Conservation (phyloP, 345 rosid species). For the Adansonia digitata region DNA sequence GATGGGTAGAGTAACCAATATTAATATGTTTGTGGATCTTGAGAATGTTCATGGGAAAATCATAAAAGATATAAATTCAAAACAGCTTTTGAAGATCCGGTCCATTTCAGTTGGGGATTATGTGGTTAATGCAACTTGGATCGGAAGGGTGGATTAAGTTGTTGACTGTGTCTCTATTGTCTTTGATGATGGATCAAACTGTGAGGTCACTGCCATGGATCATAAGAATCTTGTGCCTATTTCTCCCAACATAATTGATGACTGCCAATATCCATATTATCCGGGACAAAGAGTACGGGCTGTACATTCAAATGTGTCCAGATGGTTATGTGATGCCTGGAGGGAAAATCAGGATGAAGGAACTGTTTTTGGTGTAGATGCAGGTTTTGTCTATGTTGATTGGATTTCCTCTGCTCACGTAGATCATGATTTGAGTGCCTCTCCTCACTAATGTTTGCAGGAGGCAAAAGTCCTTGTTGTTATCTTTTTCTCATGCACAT, state of each 20-base stretch:
- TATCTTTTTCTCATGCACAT: conserved; percentile 59
- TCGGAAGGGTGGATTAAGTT: conserved; percentile 65
- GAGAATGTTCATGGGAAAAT: conserved; percentile 56
- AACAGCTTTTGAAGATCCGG: conserved; percentile 48
- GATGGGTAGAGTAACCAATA: conserved; percentile 62
- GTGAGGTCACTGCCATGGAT: conserved; percentile 53
- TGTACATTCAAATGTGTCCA: conserved; percentile 37
- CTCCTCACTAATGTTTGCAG: conserved; percentile 51
- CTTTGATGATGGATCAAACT: conserved; percentile 70
- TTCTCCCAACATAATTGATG: conserved; percentile 58
- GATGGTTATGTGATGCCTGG: conserved; percentile 82
- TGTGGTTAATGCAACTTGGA: conserved; percentile 71
- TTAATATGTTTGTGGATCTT: conserved; percentile 55
- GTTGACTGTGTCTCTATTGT: conserved; percentile 55
- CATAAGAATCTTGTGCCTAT: conserved; percentile 56
- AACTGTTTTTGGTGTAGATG: conserved; percentile 59
- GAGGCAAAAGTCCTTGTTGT: conserved; percentile 48
- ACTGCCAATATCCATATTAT: conserved; percentile 56
- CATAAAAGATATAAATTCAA: conserved; percentile 52
- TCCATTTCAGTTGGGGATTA: conserved; percentile 72
- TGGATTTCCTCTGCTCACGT: conserved; percentile 66
- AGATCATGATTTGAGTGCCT: conserved; percentile 29
- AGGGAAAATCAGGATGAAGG: conserved; percentile 57
- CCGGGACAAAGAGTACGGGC: conserved; percentile 86
- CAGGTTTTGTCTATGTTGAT: conserved; percentile 63